Evolutionary conservation across 345 rosid genomes (phyloP), one percentile per base, ranked within the genome.

Genomic region (Citrus maxima): DNA sequence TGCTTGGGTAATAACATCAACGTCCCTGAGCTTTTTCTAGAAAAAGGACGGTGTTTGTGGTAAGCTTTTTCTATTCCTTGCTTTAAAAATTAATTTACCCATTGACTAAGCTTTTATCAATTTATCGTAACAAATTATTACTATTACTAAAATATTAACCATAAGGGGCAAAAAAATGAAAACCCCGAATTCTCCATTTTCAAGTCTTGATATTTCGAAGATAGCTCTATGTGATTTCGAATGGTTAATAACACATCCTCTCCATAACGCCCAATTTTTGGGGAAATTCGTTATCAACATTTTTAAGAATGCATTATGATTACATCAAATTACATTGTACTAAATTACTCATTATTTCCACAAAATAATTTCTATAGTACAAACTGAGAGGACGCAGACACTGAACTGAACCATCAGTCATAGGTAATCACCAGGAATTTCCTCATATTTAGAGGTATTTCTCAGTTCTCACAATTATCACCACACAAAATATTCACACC

Each of bases 321-420:
- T 46, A 46, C 51, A 13, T 46, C 51, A 46, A 61, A 27, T 42
- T 32, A 58, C 27, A 18, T 56, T n/a, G 58, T 16, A 72, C 58
- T 38, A 16, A 14, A 6, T 10, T 32, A 32, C 34, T 32, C 7
- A 13, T 3, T 66, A 66, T 73, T 37, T 13, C 27, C 32, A 62
- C 58, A 28, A 75, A 63, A 35, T 75, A 46, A 75, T 63, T 75
- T 75, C 62, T 75, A 75, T 75, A 6, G 4, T 65, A 64, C 35
- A 14, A 46, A 75, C 62, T 35, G 42, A 65, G 18, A 46, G 18
- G 51, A 46, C 51, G 0, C 30, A 34, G 27, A 34, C 25, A 19
- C 40, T 32, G 60, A 21, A 21, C 42, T 22, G 60, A 30, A 10
- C 46, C 62, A 55, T 54, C 22, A 54, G n/a, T 19, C 5, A 16